Evolutionary conservation across 1,284 basidiomycete genomes (phyloP), one percentile per base, ranked within the genome.

Genomic region (Ustilago crameri): DNA sequence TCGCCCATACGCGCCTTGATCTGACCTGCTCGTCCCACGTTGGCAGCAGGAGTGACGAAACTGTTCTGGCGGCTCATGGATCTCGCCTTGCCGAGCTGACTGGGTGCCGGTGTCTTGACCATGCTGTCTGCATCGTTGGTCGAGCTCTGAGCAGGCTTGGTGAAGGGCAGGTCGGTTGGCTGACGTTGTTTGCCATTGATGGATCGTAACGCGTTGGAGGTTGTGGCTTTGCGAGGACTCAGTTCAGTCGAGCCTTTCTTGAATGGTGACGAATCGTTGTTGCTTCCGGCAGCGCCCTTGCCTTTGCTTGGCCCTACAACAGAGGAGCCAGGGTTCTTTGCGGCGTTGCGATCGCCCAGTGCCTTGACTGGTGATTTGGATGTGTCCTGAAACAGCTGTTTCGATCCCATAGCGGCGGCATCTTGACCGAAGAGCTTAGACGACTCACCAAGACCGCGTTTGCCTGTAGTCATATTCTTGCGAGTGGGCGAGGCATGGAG

Each of bases 1-100:
- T 80, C 75, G 46, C 72, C 76, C 60, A 80, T 68, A 23, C 70
- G 61, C 17, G 75, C 75, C 32, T 80, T 80, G 59, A 77, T 75
- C 51, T 76, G 74, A 7, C 76, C 78, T 2, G 73, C 73, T 10
- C 73, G 61, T 23, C 78, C 78, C 17, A 77, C 57, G 48, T 80
- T 80, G 49, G 70, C 73, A 0, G 76, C 75, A 3, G 78, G 78
- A 23, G 78, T 80, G 42, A 79, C 63, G 37, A 78, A 74, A 52
- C 67, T 62, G 50, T 61, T 66, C 14, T 68, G 67, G 7, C 61
- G 60, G 47, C 57, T 59, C 51, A 74, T 64, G 9, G 48, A 47
- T 34, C 57, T 62, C 18, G 51, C 41, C 18, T 38, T 23, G 24
- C 26, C 47, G 18, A 57, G 54, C 51, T 62, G 54, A n/a, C 52